Conservation (phyloP, 306 rosid genomes). For the Trifolium subterraneum region DNA sequence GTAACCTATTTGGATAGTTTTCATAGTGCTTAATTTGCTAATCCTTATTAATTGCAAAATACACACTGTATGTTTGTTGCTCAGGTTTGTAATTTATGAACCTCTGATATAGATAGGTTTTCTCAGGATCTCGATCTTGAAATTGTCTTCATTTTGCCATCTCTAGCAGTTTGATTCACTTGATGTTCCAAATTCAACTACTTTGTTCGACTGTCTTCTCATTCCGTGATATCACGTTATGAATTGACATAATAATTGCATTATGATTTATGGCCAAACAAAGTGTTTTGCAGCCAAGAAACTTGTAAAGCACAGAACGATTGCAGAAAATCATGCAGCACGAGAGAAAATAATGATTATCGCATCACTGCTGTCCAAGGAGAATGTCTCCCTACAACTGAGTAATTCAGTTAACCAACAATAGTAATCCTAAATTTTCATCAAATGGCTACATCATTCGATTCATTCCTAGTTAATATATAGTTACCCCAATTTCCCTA, state of each 20-base stretch:
- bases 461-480: too few species aligned
- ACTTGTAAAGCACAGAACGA: neutral
- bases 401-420: constrained; percentile 3
- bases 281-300: neutral
- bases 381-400: neutral
- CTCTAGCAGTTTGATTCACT: constrained; percentile 23
- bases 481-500: too few species aligned
- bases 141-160: constrained; percentile 12
- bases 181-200: constrained; percentile 12
- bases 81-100: constrained; percentile 13
- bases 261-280: neutral
- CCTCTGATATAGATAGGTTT: constrained; percentile 24
- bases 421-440: neutral
- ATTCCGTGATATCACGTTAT: neutral
- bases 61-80: constrained; percentile 20
- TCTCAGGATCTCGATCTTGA: constrained; percentile 9
- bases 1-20: neutral
- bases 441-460: neutral
- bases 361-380: neutral
- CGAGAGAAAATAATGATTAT: neutral
- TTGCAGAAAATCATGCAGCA: neutral
- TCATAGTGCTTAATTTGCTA: neutral
- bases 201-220: neutral
- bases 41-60: neutral
- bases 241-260: neutral